A percentile compares a stretch with the other conserved stretches of the same genome.
Conservation (phyloP, 2,329 filamentous ascomycete species). For the Colletotrichum tropicicola region DNA sequence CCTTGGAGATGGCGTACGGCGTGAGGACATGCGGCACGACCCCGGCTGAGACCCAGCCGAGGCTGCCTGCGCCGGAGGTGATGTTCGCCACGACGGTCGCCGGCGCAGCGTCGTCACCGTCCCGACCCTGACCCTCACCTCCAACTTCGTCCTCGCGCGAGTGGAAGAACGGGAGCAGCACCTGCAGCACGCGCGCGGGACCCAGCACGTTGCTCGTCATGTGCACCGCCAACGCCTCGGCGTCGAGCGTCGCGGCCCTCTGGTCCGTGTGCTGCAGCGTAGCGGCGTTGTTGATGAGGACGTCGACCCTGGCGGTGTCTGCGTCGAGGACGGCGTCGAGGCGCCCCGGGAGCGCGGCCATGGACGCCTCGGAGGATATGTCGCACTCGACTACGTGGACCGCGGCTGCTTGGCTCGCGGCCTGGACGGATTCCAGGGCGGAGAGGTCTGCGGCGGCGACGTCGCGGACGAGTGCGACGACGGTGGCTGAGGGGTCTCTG, state of each 20-base stretch:
- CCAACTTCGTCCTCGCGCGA: neutral
- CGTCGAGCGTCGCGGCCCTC: constrained; percentile 47
- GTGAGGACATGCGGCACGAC: constrained; percentile 36
- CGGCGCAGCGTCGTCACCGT: too few species aligned
- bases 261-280: constrained; percentile 38
- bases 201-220: constrained; percentile 56
- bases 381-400: constrained; percentile 28
- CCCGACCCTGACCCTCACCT: neutral
- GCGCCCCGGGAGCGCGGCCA: neutral
- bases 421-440: neutral
- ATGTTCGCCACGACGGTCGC: constrained; percentile 50
- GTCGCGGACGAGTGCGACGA: constrained; percentile 49
- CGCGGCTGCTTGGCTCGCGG: neutral
- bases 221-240: constrained; percentile 45
- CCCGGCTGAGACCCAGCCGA: constrained; percentile 35
- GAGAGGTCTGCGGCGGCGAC: constrained; percentile 5
- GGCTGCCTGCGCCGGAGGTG: constrained; percentile 48
- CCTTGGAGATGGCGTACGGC: constrained; percentile 46
- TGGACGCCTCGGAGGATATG: constrained; percentile 18
- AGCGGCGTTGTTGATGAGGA: constrained; percentile 50
- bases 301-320: constrained; percentile 28
- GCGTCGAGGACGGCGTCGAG: neutral
- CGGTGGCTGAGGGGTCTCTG: constrained; percentile 40
- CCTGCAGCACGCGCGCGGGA: constrained; percentile 53
- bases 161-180: constrained; percentile 41